These are phyloP conservation scores for Penicillium sp. DNA, from an alignment of 2,329 filamentous ascomycete genomes.

Conservation along the genomic window DNA sequence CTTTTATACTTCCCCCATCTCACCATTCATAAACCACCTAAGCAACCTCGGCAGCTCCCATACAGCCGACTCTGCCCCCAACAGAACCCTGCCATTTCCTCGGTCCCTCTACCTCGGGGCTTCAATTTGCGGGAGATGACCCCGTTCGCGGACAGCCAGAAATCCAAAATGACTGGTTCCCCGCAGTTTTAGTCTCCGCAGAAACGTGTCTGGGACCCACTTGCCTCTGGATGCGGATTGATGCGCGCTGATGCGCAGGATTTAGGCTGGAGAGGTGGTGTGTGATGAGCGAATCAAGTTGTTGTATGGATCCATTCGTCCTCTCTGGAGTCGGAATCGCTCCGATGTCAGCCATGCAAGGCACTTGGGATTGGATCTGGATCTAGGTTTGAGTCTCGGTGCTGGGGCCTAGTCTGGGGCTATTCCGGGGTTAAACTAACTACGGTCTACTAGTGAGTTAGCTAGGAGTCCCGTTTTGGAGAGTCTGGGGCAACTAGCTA, in stretches of 20 bases:
- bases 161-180: neutral
- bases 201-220: neutral
- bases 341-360: neutral
- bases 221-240: neutral
- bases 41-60: neutral
- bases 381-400: neutral
- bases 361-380: neutral
- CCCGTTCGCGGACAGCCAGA: neutral
- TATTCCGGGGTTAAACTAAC: neutral
- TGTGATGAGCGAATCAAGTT: neutral
- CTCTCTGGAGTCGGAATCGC: neutral
- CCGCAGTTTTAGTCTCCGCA: conserved; percentile 1
- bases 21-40: neutral
- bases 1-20: neutral
- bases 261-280: too few relatives aligned
- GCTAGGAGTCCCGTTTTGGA: neutral
- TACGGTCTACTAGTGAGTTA: too few relatives aligned
- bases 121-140: neutral
- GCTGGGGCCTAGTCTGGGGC: neutral
- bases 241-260: too few relatives aligned
- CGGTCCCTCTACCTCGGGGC: neutral
- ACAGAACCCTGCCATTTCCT: neutral
- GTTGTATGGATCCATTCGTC: neutral
- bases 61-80: neutral
- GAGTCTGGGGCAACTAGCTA: neutral